Conservation (phyloP, 345 rosid species). For the Xanthoceras sorbifolium region DNA sequence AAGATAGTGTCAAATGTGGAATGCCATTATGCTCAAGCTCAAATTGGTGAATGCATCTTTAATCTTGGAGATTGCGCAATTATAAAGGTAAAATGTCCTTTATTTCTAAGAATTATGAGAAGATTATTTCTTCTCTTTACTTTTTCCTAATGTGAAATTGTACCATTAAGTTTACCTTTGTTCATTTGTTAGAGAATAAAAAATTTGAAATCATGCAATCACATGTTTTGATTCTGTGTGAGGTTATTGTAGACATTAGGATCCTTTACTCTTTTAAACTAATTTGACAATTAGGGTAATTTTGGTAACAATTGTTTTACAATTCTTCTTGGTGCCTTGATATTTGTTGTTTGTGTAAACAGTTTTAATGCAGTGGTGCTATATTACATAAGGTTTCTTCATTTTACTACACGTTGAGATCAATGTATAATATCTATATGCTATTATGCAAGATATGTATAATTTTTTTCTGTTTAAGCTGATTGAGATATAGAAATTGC, state of each 20-base stretch:
- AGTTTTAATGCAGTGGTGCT: no score
- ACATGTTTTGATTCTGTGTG: background rate
- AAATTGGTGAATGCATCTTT: slow-evolving; percentile 46
- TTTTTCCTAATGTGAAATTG: background rate
- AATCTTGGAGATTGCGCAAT: slow-evolving; percentile 74
- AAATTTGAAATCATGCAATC: background rate
- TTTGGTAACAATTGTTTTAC: background rate
- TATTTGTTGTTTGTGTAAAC: background rate
- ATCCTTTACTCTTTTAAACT: background rate
- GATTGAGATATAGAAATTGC: no score
- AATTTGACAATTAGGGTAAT: background rate
- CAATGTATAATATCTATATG: no score
- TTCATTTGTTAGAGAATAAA: background rate
- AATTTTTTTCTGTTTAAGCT: no score
- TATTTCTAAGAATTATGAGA: slow-evolving; percentile 6
- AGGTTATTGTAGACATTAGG: background rate
- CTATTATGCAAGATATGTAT: no score
- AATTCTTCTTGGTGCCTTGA: background rate
- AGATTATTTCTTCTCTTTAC: background rate
- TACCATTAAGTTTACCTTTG: background rate
- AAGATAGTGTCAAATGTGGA: slow-evolving; percentile 72
- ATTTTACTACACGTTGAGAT: no score
- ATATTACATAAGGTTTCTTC: no score
- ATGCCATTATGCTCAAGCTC: slow-evolving; percentile 83
- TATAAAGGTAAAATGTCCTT: slow-evolving; percentile 58